Evolutionary conservation across 257 asterid species (phyloP).

Genomic region (Fraxinus cuspidata): DNA sequence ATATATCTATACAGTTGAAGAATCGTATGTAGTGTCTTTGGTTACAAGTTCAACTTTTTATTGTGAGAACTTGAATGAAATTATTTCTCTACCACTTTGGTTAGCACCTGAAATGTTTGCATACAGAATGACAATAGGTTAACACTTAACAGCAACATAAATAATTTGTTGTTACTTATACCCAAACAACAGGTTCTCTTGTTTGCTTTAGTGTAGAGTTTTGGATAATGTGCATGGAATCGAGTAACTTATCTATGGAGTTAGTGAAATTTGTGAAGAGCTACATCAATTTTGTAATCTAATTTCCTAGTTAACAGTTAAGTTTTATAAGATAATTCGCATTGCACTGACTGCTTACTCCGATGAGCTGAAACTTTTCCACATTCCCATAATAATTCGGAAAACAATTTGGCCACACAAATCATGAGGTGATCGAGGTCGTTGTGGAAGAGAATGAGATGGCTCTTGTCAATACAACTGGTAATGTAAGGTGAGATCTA

Average conservation of each 20-base stretch:
- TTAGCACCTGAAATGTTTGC: background rate
- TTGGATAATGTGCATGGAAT: background rate
- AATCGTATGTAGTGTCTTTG: constrained; percentile 17
- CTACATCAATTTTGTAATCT: background rate
- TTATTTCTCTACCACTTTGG: background rate
- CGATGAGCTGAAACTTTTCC: background rate
- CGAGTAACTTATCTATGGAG: background rate
- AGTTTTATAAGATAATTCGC: background rate
- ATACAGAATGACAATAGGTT: background rate
- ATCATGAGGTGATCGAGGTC: background rate
- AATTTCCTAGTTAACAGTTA: background rate
- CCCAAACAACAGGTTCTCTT: background rate
- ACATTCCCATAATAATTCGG: constrained; percentile 1
- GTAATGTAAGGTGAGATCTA: background rate
- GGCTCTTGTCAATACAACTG: background rate
- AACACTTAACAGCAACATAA: background rate
- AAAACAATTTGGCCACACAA: constrained; percentile 19
- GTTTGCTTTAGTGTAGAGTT: background rate
- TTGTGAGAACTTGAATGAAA: background rate
- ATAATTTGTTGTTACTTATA: background rate
- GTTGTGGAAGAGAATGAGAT: background rate
- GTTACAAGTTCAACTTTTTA: background rate
- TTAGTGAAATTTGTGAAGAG: background rate
- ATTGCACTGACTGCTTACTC: background rate
- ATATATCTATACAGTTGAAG: background rate